phyloP scores from a whole-genome alignment of 2,329 filamentous ascomycete species.

The Leptographium procerum region DNA sequence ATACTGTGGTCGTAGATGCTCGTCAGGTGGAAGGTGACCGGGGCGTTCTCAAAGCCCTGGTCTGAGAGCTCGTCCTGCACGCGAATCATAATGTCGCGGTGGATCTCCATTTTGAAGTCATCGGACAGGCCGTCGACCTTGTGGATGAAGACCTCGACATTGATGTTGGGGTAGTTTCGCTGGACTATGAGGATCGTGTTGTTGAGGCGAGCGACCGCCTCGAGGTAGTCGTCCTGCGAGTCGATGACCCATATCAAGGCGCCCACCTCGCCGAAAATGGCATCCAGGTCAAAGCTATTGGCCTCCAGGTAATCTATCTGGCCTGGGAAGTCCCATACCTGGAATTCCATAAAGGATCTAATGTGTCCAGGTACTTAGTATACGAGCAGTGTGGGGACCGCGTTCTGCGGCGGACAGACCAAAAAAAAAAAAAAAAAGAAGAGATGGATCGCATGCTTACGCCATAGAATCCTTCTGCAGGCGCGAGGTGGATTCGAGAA shows the following conservation, averaged over 20 bases:
- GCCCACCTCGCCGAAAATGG: conserved; percentile 88
- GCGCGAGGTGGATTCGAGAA: conserved; percentile 85
- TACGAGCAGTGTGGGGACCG: too few relatives aligned
- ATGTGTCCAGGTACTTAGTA: neutral
- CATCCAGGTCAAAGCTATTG: conserved; percentile 78
- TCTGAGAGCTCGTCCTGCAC: conserved; percentile 95
- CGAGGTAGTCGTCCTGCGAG: conserved; percentile 93
- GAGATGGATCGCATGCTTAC: conserved; percentile 44
- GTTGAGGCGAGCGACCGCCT: conserved; percentile 79
- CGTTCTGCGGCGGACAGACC: neutral
- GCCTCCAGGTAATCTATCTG: conserved; percentile 85
- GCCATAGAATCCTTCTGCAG: conserved; percentile 94
- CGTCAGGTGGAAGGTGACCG: conserved; percentile 89
- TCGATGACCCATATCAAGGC: conserved; percentile 98
- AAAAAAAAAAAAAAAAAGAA: too few relatives aligned
- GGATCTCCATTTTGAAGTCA: conserved; percentile 91
- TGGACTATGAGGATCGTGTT: conserved; percentile 82
- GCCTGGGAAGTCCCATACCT: conserved; percentile 95
- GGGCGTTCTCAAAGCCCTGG: conserved; percentile 83
- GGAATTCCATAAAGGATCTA: conserved; percentile 98
- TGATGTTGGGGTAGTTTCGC: conserved; percentile 81
- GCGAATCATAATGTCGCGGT: conserved; percentile 90
- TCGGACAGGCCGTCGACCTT: conserved; percentile 97
- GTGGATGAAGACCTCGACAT: conserved; percentile 97
- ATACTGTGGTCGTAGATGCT: conserved; percentile 97